Evolutionary conservation across 2,329 filamentous ascomycete species (phyloP).

Genomic region (Venturia pyrina): DNA sequence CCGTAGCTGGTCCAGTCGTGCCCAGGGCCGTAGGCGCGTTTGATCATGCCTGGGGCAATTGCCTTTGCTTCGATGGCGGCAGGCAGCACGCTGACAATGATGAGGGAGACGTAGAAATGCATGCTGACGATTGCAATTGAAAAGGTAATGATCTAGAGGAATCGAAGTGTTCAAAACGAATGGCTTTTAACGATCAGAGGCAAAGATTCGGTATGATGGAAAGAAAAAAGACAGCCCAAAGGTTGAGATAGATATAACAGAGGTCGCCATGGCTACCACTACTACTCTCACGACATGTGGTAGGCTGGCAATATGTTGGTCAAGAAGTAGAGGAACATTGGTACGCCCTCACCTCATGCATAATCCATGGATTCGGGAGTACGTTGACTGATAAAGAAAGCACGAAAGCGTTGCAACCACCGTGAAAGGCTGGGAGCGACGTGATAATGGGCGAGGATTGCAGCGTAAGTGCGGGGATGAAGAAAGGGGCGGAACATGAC

Average conservation of each 20-base stretch:
- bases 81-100: neutral
- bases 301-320: neutral
- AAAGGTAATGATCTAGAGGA: neutral
- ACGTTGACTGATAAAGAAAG: neutral
- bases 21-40: neutral
- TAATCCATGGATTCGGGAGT: neutral
- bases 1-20: neutral
- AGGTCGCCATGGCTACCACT: neutral
- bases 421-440: neutral
- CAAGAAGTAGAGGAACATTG: slow-evolving; percentile 3
- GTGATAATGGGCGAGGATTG: neutral
- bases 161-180: neutral
- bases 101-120: neutral
- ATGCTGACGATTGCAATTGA: neutral
- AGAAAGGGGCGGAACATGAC: neutral
- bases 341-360: neutral
- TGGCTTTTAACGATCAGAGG: neutral
- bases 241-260: neutral
- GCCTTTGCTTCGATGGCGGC: neutral
- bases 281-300: neutral
- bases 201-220: neutral
- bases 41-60: neutral
- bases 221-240: neutral
- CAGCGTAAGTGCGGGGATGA: neutral
- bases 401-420: neutral